Base-by-base conservation (phyloP, 2,329 filamentous ascomycete genomes). In the Ophiosphaerella korrae region DNA sequence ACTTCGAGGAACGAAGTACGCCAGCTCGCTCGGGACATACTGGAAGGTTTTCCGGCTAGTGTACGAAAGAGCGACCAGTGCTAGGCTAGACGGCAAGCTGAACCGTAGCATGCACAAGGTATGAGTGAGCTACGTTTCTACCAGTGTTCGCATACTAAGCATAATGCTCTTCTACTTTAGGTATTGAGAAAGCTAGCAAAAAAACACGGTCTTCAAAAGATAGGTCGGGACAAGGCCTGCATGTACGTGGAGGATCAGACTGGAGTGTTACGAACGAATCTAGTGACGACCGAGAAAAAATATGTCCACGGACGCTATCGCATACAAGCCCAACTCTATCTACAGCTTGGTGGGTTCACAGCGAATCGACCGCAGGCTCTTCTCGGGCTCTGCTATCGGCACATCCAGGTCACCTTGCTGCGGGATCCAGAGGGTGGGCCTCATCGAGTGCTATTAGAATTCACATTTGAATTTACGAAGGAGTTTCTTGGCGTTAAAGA, bases 191-290 rank as follows among this genome's bases (percentile, higher is more conserved):
- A n/a, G n/a, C 46, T 55, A 37, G 46, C 37, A n/a, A 62, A 55
- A 44, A 58, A 58, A 42, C 44, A 63, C 33, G 35, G 41, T 33
- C 36, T 63, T 45, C 45, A 45, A 23, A 56, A 58, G 31, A 45
- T 44, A 32, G 47, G 48, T 23, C 32, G 36, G 36, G 50, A 62
- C 26, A 58, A 61, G 42, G 45, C 53, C 29, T 54, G 32, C 14
- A 58, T 61, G 36, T 54, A 61, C 50, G 26, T 57, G 11, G 44
- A 63, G 43, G 59, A 64, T 53, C 26, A 41, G 21, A 47, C 46
- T 5, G 6, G n/a, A 53, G 53, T 62, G n/a, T 48, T 63, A n/a
- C 45, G 54, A 53, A 63, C 54, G 13, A 63, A 62, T 39, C 44
- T 60, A n/a, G 35, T 32, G 37, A 60, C 42, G 8, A 60, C 52